A percentile compares a stretch with the other conserved stretches of the same genome.
Conservation (phyloP, 2,329 filamentous ascomycete genomes). For the Trichoderma sp. region DNA sequence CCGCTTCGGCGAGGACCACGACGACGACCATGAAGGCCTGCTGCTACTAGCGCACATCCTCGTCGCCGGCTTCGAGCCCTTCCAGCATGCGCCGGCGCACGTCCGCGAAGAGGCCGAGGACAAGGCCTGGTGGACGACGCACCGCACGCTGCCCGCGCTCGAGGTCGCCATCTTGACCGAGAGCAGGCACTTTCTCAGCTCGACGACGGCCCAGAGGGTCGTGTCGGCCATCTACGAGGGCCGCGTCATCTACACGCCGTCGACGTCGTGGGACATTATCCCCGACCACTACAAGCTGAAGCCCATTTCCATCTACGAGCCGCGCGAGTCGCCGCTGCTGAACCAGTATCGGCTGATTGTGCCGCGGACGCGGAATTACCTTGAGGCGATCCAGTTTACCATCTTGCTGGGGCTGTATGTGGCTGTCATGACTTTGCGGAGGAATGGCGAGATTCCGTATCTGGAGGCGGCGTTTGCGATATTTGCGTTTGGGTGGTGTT, state of each 20-base stretch:
- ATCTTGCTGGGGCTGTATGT: conserved; percentile 68
- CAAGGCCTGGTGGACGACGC: conserved; percentile 46
- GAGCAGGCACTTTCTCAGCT: conserved; percentile 73
- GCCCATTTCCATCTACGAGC: conserved; percentile 78
- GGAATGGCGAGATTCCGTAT: conserved; percentile 51
- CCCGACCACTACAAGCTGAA: conserved; percentile 84
- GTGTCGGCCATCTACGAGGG: conserved; percentile 81
- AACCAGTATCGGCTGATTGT: conserved; percentile 86
- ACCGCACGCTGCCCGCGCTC: conserved; percentile 68
- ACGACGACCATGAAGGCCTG: conserved; percentile 58
- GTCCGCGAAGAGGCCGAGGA: conserved; percentile 58
- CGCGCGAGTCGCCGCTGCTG: conserved; percentile 68
- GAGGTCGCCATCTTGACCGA: conserved; percentile 82
- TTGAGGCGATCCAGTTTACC: conserved; percentile 73
- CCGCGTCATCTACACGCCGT: conserved; percentile 77
- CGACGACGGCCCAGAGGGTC: conserved; percentile 76
- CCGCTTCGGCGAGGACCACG: conserved; percentile 74
- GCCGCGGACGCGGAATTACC: conserved; percentile 70
- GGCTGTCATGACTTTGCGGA: conserved; percentile 66
- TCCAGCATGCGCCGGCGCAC: conserved; percentile 73
- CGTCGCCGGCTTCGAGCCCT: conserved; percentile 80
- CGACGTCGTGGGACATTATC: conserved; percentile 76
- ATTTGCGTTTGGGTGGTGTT: conserved; percentile 74
- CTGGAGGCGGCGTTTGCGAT: conserved; percentile 67
- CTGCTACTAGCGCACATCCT: conserved; percentile 74